Base-by-base conservation (phyloP, 305 asterid species). In the Andrographis paniculata region DNA sequence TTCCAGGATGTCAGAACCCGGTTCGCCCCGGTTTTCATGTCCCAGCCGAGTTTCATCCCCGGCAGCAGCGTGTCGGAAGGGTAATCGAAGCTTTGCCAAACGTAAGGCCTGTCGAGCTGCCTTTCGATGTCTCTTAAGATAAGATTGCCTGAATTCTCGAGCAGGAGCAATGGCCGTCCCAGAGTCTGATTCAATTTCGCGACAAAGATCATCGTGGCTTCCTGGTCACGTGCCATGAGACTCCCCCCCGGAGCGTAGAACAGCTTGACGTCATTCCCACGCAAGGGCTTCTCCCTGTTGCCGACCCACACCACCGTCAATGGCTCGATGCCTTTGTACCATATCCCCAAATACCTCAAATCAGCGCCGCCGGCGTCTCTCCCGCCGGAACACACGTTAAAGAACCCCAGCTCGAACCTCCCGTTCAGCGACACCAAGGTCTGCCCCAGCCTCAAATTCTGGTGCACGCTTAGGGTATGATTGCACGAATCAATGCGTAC, bases 21-120 rank as follows among this genome's bases (percentile, higher is more conserved):
- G 15, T 61, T 44, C 5, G 48, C 14, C 12, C 31, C 24, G 5
- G 54, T 14, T 38, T 61, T 56, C 6, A 56, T 15, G 14, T 75
- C 74, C 85, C 73, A 69, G 0, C 88, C 85, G 0, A 81, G 75
- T 28, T 63, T 69, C 93, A 78, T 81, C 17, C 79, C 74, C 3
- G 87, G 86, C 5, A 81, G 55, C 66, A 81, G 46, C 5, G 88
- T 81, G 38, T 75, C 62, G 1, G 68, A 28, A 0, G 77, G 79
- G 43, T 17, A 48, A 48, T 68, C 70, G 27, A 78, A 81, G 56
- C 82, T 81, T 36, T 78, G 70, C 84, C 87, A 75, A 10, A 49
- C 14, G 36, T 63, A 70, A n/a, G n/a, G n/a, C n/a, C n/a, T n/a
- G 19, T 42, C 52, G 1, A 19, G 46, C 12, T 14, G 11, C 45